Base-by-base conservation (phyloP, 2,329 filamentous ascomycete genomes). In the Hirsutella thompsonii region DNA sequence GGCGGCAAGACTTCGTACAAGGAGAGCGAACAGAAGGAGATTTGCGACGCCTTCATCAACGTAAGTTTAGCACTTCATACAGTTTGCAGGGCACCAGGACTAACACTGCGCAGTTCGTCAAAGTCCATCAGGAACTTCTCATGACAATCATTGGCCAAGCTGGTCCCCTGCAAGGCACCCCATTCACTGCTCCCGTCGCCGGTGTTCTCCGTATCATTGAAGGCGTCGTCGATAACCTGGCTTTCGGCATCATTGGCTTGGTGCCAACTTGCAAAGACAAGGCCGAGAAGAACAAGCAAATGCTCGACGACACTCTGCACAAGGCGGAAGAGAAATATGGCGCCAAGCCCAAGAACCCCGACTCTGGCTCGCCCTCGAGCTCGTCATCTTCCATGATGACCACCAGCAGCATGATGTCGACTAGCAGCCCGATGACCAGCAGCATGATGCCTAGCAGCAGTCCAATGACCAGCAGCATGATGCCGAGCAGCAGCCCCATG, bases 81-180 rank as follows among this genome's bases (percentile, higher is more conserved):
- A 6, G 23, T 6, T n/a, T n/a, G 30, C 30, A n/a, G 8, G 14
- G 6, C 8, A 13, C 13, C 5, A 10, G n/a, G 30, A 33, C 30
- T 14, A 33, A 26, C 23, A n/a, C 13, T 6, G 14, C 11, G 14
- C 30, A 50, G 42, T 47, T 52, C 20, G 39, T 46, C 29, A 10
- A 35, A 8, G 39, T 47, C 36, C 47, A 54, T 39, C 38, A 44
- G 14, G 26, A 43, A 8, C 41, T 54, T 16, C 46, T 54, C 38
- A 36, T 47, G n/a, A 39, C 42, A 20, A 28, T 52, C 23, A 44
- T 54, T 16, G 47, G 44, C 16, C 40, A 43, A n/a, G 35, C 38
- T 10, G 38, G 41, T 9, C 3, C 51, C 11, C 20, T 54, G 10
- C 1, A 40, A 19, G 23, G 26, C 19, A 46, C 43, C 16, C 39